Base-by-base conservation (phyloP, 2,329 filamentous ascomycete genomes). In the Fusarium guadeloupense region DNA sequence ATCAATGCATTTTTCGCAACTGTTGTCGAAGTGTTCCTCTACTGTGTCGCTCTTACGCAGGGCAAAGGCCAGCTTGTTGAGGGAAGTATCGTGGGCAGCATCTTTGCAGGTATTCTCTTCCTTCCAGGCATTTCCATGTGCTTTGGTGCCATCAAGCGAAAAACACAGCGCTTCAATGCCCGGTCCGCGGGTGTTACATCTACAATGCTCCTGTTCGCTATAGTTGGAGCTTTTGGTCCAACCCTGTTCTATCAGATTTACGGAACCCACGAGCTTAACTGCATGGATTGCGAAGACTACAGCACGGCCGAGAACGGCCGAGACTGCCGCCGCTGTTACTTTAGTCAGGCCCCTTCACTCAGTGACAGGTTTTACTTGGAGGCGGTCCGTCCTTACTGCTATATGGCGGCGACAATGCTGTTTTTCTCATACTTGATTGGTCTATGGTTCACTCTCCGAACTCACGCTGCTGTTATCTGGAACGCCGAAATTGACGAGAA, bases 1-100 rank as follows among this genome's bases (percentile, higher is more conserved):
- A 91, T 98, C 80, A 99, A 99, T 69, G 95, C 95, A 40, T 96
- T 99, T 76, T 99, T 99, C 80, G 97, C 93, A 12, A 99, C 95
- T 2, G 83, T 99, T 19, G 95, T 99, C 9, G 95, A 99, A 74
- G 96, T 99, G 2, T 99, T 96, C 75, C 86, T 99, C 19, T 99
- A 99, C 78, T 98, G 95, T 73, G 88, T 98, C 48, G 95, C 95
- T 14, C 83, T 99, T 38, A 91, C 88, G 19, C 89, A 99, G 75
- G 95, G 95, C 62, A 99, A 99, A 76, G 90, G 90, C 3, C 89
- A 90, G 70, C 85, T 99, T 26, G 95, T 99, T 2, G 95, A 99
- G 76, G 95, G 95, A 43, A 97, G 93, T 77, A 93, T 99, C 68
- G 92, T 99, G 58, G 95, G 95, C 59, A 99, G 95, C 75, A 97